Percentiles rank a stretch among this genome's conserved stretches.
Evolutionary conservation across 331 rosid genomes (phyloP).

Genomic region (Stylosanthes scabra): DNA sequence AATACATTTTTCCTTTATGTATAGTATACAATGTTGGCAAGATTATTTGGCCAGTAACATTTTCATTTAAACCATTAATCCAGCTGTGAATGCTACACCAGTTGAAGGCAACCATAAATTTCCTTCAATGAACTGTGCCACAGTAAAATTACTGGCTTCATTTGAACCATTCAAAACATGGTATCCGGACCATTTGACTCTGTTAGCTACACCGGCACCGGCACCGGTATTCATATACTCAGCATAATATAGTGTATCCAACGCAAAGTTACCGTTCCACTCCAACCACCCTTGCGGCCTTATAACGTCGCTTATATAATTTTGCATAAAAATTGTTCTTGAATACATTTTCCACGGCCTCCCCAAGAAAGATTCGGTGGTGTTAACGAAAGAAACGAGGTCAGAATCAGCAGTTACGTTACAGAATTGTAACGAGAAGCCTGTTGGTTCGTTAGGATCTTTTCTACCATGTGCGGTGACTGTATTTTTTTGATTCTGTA

Average conservation of each 20-base stretch:
- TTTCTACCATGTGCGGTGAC: constrained; percentile 91
- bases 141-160: constrained; percentile 58
- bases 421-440: constrained; percentile 90
- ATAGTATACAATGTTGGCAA: constrained; percentile 7
- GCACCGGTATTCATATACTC: constrained; percentile 81
- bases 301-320: constrained; percentile 50
- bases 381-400: constrained; percentile 38
- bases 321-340: constrained; percentile 71
- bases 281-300: constrained; percentile 87
- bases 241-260: constrained; percentile 67
- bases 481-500: constrained; percentile 78
- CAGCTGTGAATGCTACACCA: constrained; percentile 69
- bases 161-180: constrained; percentile 53
- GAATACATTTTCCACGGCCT: constrained; percentile 88
- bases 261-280: constrained; percentile 64
- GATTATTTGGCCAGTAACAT: not conserved
- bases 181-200: constrained; percentile 85
- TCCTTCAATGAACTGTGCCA: constrained; percentile 77
- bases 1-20: not conserved
- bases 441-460: constrained; percentile 74
- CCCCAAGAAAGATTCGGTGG: constrained; percentile 66
- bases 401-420: constrained; percentile 70
- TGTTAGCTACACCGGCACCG: constrained; percentile 50
- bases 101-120: constrained; percentile 87
- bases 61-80: constrained; percentile 27